Evolutionary conservation across 352 stramenopile species (phyloP), one percentile per base, ranked within the genome.

Genomic region (Globisporangium iwayamae): DNA sequence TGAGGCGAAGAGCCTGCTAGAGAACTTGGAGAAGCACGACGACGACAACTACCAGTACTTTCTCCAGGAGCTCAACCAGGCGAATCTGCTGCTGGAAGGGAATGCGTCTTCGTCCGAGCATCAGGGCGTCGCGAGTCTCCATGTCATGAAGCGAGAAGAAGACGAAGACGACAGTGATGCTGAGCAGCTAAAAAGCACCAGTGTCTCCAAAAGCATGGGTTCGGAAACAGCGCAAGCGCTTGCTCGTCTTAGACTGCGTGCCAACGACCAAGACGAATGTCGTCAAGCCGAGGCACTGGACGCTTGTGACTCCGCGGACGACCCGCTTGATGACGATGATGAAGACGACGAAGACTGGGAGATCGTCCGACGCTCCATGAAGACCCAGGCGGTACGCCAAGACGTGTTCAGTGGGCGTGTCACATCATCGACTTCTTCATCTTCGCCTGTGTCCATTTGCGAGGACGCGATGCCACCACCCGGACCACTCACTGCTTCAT

Each of bases 31-130:
- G 47, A 76, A 76, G 46, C 54, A 75, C 25, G 75, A 89, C 2
- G 79, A 91, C 45, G 82, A 91, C 65, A 87, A 89, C 71, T 89
- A 87, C 68, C 80, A 91, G 60, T 76, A 75, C 47, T 91, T 91
- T 41, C 48, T 91, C 14, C 78, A 85, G 46, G 76, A 85, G 38
- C 71, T 89, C 36, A 66, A 73, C 11, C 69, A 88, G 0, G 79
- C 76, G 13, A 87, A 88, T 34, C 51, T 91, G 43, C 53, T 62
- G 3, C 67, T 57, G 30, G 20, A 2, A 7, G 51, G 16, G 2
- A 56, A 56, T 14, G 25, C 34, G 3, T 18, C 38, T 3, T 30
- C 28, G 22, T 41, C 25, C 25, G 56, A 62, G 5, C 25, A 45
- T 3, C 28, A 28, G 13, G 30, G 6, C 2, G 18, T 18, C 14